These are phyloP conservation scores for Spinellus fusiger DNA, from an alignment of 192 early-diverging fungal species.

Conservation along the genomic window DNA sequence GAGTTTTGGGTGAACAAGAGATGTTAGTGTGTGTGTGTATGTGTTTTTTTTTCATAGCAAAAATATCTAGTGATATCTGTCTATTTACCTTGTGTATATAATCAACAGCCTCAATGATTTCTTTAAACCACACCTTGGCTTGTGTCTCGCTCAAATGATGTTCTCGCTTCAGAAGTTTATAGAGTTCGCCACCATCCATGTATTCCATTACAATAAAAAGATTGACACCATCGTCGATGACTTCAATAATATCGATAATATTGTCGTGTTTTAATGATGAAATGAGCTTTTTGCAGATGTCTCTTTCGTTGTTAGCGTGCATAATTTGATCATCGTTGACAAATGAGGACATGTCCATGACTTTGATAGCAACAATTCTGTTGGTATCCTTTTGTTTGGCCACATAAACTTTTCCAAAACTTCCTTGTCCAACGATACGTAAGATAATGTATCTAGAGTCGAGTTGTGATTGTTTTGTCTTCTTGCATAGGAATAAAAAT, in stretches of 20 bases:
- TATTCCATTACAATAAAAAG: constrained; percentile 64
- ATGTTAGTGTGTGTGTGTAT: neutral
- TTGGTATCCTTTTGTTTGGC: constrained; percentile 42
- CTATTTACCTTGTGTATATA: constrained; percentile 56
- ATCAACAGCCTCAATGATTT: constrained; percentile 55
- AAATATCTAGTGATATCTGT: constrained; percentile 33
- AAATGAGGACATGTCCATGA: constrained; percentile 43
- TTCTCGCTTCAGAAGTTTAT: constrained; percentile 53
- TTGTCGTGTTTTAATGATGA: constrained; percentile 34
- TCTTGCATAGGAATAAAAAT: no score
- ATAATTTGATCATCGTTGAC: constrained; percentile 43
- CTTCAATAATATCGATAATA: constrained; percentile 45
- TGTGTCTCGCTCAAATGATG: constrained; percentile 51
- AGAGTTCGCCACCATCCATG: constrained; percentile 61
- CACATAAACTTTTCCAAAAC: constrained; percentile 57
- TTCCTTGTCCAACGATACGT: constrained; percentile 49
- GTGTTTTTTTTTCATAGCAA: neutral
- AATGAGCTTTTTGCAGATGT: constrained; percentile 29
- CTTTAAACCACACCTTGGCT: constrained; percentile 58
- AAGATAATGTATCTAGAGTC: constrained; percentile 9
- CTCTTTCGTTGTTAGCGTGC: constrained; percentile 39
- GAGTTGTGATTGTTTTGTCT: constrained; percentile 4
- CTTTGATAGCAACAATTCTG: constrained; percentile 49
- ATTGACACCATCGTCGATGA: constrained; percentile 24
- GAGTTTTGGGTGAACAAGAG: neutral